Evolutionary conservation across 805 yeast species (phyloP).

Genomic region (Wickerhamomyces canadensis): DNA sequence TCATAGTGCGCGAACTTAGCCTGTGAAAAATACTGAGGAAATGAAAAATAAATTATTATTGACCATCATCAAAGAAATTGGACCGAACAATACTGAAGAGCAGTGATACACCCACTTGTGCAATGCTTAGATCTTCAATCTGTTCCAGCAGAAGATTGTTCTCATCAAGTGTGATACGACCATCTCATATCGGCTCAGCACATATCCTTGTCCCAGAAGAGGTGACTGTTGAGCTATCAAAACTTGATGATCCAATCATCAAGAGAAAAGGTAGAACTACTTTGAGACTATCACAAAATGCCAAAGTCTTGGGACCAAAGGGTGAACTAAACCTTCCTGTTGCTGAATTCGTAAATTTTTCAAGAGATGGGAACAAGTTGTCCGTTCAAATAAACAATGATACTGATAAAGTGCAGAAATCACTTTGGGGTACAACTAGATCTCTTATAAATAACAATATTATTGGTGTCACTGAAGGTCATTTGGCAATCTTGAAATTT

Average conservation of each 20-base stretch:
- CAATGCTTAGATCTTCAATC: neutral
- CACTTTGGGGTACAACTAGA: slow-evolving; percentile 95
- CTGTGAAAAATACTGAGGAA: too few species aligned
- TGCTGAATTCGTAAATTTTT: slow-evolving; percentile 63
- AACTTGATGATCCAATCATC: slow-evolving; percentile 49
- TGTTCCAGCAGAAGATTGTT: slow-evolving; percentile 25
- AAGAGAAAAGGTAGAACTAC: slow-evolving; percentile 64
- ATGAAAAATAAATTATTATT: too few species aligned
- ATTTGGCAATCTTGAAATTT: slow-evolving; percentile 75
- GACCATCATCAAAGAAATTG: too few species aligned
- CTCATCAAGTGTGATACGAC: slow-evolving; percentile 24
- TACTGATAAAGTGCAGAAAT: slow-evolving; percentile 58
- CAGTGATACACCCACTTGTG: too few species aligned
- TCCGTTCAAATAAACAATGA: slow-evolving; percentile 54
- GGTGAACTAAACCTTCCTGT: slow-evolving; percentile 61
- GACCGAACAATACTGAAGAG: too few species aligned
- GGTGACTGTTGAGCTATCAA: slow-evolving; percentile 42
- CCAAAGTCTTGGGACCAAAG: slow-evolving; percentile 69
- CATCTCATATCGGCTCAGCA: slow-evolving; percentile 73
- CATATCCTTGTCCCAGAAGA: slow-evolving; percentile 68
- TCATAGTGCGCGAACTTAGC: too few species aligned
- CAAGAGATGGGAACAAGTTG: slow-evolving; percentile 35
- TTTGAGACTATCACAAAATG: slow-evolving; percentile 49
- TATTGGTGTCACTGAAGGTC: slow-evolving; percentile 91
- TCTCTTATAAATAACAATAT: slow-evolving; percentile 71